These are phyloP conservation scores for Macadamia tetraphylla DNA, from an alignment of 164 flowering plant species.

Conservation along the genomic window DNA sequence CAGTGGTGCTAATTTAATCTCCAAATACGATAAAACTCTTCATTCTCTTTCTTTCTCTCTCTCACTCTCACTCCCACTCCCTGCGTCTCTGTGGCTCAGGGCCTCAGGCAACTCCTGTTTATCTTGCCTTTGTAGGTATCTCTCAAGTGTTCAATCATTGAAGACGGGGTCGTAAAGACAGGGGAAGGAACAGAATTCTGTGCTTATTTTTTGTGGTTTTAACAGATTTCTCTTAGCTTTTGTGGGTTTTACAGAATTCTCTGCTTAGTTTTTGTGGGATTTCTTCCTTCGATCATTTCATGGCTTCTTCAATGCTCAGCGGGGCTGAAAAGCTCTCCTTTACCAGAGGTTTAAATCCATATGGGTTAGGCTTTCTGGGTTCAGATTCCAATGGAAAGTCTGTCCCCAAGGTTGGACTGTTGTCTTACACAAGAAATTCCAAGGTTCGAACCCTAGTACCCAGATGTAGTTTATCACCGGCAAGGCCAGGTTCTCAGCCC, in stretches of 20 bases:
- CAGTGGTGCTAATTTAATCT: too few relatives aligned
- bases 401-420: conserved; percentile 26
- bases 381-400: conserved; percentile 39
- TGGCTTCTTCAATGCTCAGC: conserved; percentile 61
- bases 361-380: conserved; percentile 36
- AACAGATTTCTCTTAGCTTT: conserved; percentile 5
- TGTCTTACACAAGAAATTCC: conserved; percentile 21
- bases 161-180: too few relatives aligned
- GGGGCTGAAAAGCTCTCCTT: conserved; percentile 47
- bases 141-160: too few relatives aligned
- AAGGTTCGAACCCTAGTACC: conserved; percentile 16
- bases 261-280: conserved; percentile 13
- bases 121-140: too few relatives aligned
- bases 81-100: background rate
- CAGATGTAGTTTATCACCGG: conserved; percentile 38
- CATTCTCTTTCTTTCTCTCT: background rate
- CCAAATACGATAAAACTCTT: too few relatives aligned
- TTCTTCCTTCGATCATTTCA: conserved; percentile 11
- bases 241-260: conserved; percentile 9
- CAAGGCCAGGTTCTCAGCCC: conserved; percentile 58
- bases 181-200: background rate
- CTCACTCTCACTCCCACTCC: background rate
- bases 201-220: conserved; percentile 8
- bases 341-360: conserved; percentile 26
- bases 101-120: background rate